These are phyloP conservation scores for Endocarpon pusillum DNA, from an alignment of 495 filamentous ascomycete genomes.

Conservation along the genomic window DNA sequence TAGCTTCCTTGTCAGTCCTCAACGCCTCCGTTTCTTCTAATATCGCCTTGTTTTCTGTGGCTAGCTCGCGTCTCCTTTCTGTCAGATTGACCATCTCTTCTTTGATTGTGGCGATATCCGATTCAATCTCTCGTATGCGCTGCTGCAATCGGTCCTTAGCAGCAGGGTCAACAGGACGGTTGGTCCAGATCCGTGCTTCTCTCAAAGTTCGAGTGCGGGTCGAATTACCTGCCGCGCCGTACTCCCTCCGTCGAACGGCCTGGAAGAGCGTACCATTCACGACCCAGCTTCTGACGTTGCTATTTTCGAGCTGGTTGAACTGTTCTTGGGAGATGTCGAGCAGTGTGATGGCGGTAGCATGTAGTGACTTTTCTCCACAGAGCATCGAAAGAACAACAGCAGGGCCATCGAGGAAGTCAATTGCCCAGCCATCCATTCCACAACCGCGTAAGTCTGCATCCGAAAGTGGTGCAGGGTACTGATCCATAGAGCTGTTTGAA, in stretches of 20 bases:
- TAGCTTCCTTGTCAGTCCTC: constrained; percentile 31
- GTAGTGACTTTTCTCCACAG: constrained; percentile 46
- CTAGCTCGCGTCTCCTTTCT: constrained; percentile 16
- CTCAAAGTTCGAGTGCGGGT: constrained; percentile 39
- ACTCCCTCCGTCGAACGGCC: constrained; percentile 51
- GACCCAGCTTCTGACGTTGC: constrained; percentile 41
- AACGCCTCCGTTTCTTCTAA: constrained; percentile 26
- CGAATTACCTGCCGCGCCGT: constrained; percentile 49
- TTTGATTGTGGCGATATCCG: constrained; percentile 26
- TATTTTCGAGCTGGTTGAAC: constrained; percentile 38
- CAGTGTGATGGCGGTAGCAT: constrained; percentile 46
- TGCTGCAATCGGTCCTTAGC: constrained; percentile 34
- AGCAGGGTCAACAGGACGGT: constrained; percentile 51
- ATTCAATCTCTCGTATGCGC: constrained; percentile 25
- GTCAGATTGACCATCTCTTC: constrained; percentile 19
- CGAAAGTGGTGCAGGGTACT: constrained; percentile 35
- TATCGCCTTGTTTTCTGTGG: constrained; percentile 14
- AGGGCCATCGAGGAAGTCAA: constrained; percentile 63
- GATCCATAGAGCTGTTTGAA: constrained; percentile 25
- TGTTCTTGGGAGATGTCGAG: constrained; percentile 45
- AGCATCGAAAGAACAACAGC: constrained; percentile 77
- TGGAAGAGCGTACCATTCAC: constrained; percentile 39
- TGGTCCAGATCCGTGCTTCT: constrained; percentile 50
- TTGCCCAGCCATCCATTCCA: constrained; percentile 66
- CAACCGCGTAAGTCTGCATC: constrained; percentile 33